Evolutionary conservation across 306 rosid genomes (phyloP), one percentile per base, ranked within the genome.

Genomic region (Styphnolobium japonicum): DNA sequence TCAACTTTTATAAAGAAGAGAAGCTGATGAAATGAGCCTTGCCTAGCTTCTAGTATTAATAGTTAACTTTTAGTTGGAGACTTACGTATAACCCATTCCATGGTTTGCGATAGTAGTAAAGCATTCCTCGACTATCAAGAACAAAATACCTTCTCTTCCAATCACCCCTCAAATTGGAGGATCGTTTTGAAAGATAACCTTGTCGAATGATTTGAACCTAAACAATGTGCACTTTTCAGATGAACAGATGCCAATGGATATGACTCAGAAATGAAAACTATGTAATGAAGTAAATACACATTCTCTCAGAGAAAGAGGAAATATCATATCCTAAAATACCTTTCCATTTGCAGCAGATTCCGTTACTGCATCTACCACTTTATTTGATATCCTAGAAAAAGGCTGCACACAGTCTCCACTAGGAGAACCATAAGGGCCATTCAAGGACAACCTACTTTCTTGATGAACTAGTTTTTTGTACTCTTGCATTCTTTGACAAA

Each of bases 61-160:
- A 40, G 10, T 18, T 63, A 39, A 77, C 77, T 73, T 79, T 61
- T 43, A 34, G 84, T 61, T 68, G 67, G 67, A 51, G 79, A 86
- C 95, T 87, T 89, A 92, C 95, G 51, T 83, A 80, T 39, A 86
- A 69, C 73, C 76, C 61, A 71, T 46, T 82, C 88, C 87, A 80
- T 19, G 86, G 91, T 85, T 90, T 92, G 10, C 97, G 95, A 73
- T 89, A 91, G 90, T 92, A 90, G 85, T 86, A 90, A 69, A 92
- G 85, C 90, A 81, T 85, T 74, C 95, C 97, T 40, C 89, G 86
- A 67, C 96, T 92, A 77, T 92, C 97, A 71, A 92, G 93, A 83
- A 92, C 87, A 81, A 92, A 92, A 82, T 79, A 89, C 84, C 95
- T 86, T 86, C 93, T 89, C 82, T 92, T 92, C 97, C 97, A 92